Percentiles rank a stretch among this genome's conserved stretches.
phyloP scores from a whole-genome alignment of 2,329 filamentous ascomycete species.

The Stenocarpella maydis region DNA sequence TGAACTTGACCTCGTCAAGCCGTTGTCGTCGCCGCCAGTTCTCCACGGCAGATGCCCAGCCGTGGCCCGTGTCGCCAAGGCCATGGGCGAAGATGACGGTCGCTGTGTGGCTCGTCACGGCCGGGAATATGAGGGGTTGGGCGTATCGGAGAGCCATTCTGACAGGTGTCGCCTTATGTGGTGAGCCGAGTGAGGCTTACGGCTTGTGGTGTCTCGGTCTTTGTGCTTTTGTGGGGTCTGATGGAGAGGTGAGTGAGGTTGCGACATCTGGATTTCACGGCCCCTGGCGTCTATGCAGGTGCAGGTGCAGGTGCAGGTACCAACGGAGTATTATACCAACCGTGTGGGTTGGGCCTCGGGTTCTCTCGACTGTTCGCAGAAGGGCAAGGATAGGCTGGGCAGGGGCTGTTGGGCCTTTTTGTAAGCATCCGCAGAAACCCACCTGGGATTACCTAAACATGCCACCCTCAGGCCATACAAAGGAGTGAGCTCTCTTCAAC shows the following conservation, averaged over 20 bases:
- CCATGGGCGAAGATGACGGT: conserved; percentile 96
- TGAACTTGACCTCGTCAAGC: conserved; percentile 90
- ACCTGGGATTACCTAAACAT: conserved; percentile 31
- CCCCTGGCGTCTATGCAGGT: conserved; percentile 15
- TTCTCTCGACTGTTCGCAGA: background rate
- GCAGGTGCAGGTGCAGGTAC: background rate
- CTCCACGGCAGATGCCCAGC: conserved; percentile 84
- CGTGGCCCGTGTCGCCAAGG: conserved; percentile 82
- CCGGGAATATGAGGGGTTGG: conserved; percentile 75
- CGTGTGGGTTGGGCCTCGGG: background rate
- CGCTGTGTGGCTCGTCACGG: conserved; percentile 84
- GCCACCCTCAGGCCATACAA: background rate
- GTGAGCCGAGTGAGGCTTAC: background rate
- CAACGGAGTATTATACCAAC: background rate
- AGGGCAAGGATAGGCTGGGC: background rate
- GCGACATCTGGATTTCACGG: background rate
- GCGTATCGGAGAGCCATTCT: conserved; percentile 43
- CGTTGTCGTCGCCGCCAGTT: conserved; percentile 83
- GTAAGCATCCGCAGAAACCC: conserved; percentile 13
- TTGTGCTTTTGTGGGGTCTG: conserved; percentile 6
- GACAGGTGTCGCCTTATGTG: background rate
- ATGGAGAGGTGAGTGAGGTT: conserved; percentile 1
- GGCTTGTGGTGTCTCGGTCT: background rate
- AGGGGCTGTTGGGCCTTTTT: conserved; percentile 7
- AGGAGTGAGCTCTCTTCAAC: background rate